These are phyloP conservation scores for Solanum stenotomum DNA, from an alignment of 257 asterid genomes.

Conservation along the genomic window DNA sequence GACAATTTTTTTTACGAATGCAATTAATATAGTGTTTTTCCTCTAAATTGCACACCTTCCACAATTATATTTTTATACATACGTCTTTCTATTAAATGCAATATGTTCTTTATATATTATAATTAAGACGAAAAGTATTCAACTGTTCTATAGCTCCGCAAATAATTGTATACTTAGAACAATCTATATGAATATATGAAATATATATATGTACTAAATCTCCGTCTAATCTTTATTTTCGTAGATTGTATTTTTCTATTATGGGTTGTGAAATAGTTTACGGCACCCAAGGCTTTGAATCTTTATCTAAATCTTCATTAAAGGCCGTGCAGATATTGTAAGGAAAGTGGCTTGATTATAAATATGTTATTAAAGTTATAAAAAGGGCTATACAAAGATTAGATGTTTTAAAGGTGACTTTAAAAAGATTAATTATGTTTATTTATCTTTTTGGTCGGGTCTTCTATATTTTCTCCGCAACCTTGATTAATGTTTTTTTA, in stretches of 20 bases:
- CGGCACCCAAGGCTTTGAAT: neutral
- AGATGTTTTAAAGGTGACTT: constrained; percentile 10
- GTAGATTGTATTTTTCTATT: neutral
- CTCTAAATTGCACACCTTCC: neutral
- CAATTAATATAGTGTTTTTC: neutral
- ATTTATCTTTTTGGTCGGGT: constrained; percentile 14
- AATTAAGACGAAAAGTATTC: neutral
- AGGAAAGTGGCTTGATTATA: constrained; percentile 1
- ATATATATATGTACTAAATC: neutral
- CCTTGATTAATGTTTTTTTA: neutral
- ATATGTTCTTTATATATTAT: neutral
- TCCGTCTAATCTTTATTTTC: neutral
- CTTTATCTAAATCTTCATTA: constrained; percentile 12
- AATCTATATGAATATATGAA: neutral
- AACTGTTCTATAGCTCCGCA: neutral
- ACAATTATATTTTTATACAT: too few species aligned
- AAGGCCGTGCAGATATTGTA: constrained; percentile 20
- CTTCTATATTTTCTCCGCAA: neutral
- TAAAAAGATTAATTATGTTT: constrained; percentile 9
- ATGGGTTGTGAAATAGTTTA: neutral
- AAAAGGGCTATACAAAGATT: constrained; percentile 5
- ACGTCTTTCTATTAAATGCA: neutral
- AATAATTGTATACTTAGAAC: neutral
- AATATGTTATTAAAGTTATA: neutral
- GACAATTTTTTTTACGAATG: neutral